Evolutionary conservation across 331 rosid genomes (phyloP).

Genomic region (Saraca asoca): DNA sequence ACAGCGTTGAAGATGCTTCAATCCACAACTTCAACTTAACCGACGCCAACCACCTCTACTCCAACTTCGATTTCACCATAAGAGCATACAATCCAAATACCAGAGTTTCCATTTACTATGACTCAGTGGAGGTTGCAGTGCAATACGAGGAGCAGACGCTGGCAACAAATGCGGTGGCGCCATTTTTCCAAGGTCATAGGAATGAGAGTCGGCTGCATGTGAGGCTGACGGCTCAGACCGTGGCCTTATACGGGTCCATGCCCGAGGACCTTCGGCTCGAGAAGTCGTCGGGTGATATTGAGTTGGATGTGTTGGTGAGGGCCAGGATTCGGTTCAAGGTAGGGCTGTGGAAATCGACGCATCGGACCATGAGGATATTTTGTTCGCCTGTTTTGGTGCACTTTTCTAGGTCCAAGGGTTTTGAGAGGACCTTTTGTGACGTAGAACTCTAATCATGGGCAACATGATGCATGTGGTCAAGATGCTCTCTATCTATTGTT

Average conservation of each 20-base stretch:
- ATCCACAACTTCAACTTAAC: conserved; percentile 58
- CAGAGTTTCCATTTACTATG: conserved; percentile 61
- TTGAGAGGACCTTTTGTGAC: conserved; percentile 53
- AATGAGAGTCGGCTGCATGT: conserved; percentile 54
- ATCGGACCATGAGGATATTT: conserved; percentile 45
- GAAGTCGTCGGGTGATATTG: conserved; percentile 47
- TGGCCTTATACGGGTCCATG: conserved; percentile 45
- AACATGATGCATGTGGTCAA: background rate
- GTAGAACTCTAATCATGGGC: conserved; percentile 46
- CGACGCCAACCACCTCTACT: conserved; percentile 44
- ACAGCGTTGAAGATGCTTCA: conserved; percentile 58
- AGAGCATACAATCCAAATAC: conserved; percentile 65
- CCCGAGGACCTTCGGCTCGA: conserved; percentile 49
- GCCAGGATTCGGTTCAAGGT: conserved; percentile 59
- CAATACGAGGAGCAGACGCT: conserved; percentile 52
- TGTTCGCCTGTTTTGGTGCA: conserved; percentile 58
- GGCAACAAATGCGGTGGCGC: conserved; percentile 43
- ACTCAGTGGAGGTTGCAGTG: conserved; percentile 49
- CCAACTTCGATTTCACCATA: conserved; percentile 45
- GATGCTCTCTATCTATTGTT: too few species aligned
- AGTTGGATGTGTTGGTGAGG: conserved; percentile 42
- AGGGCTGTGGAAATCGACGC: conserved; percentile 59
- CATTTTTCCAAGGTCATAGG: conserved; percentile 55
- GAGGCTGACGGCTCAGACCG: conserved; percentile 44
- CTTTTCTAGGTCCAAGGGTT: conserved; percentile 42